phyloP scores from a whole-genome alignment of 169 alveolate genomes.

The Plasmodium fragile region DNA sequence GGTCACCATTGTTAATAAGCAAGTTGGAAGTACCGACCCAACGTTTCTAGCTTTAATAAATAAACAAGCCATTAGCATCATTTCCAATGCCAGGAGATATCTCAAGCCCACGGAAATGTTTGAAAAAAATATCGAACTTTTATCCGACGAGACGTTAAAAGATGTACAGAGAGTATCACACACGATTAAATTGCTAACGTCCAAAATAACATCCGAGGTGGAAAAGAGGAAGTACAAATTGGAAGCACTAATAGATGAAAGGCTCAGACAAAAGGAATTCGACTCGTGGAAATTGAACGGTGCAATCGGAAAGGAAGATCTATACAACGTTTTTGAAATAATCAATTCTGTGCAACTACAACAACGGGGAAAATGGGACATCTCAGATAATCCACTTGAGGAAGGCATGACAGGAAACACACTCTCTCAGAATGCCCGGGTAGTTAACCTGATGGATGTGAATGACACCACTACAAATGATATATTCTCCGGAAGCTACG shows the following conservation, averaged over 20 bases:
- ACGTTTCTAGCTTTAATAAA: slow-evolving; percentile 69
- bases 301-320: not conserved
- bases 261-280: slow-evolving; percentile 60
- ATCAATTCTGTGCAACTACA: slow-evolving; percentile 46
- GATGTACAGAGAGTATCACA: slow-evolving; percentile 70
- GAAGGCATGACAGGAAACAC: slow-evolving; percentile 60
- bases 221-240: slow-evolving; percentile 68
- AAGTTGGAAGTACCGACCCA: slow-evolving; percentile 74
- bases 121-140: slow-evolving; percentile 72
- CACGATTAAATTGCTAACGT: slow-evolving; percentile 48
- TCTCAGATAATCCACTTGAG: slow-evolving; percentile 56
- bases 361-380: slow-evolving; percentile 78
- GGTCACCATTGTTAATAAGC: slow-evolving; percentile 57
- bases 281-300: slow-evolving; percentile 51
- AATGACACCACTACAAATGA: not conserved
- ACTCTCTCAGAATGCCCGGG: slow-evolving; percentile 74
- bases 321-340: slow-evolving; percentile 46
- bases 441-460: slow-evolving; percentile 2
- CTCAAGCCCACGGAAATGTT: slow-evolving; percentile 62
- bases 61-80: slow-evolving; percentile 40
- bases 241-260: slow-evolving; percentile 46
- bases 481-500: slow-evolving; percentile 81
- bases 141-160: slow-evolving; percentile 72
- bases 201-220: slow-evolving; percentile 62
- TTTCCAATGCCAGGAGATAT: slow-evolving; percentile 74